Evolutionary conservation across 257 asterid species (phyloP).

Genomic region (Asclepias syriaca): DNA sequence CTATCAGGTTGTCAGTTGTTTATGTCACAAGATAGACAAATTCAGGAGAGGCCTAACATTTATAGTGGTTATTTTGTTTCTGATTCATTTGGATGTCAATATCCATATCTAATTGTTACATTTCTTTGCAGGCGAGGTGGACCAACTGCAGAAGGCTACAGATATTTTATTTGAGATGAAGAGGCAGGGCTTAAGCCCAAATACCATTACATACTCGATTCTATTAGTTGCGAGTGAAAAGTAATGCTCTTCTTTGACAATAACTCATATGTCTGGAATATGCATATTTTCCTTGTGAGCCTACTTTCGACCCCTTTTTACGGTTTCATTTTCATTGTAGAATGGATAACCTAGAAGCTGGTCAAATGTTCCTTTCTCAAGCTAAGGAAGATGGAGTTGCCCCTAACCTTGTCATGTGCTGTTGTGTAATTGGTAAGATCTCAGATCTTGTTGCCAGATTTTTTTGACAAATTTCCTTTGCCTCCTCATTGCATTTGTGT

Average conservation of each 20-base stretch:
- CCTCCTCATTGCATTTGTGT: too few relatives aligned
- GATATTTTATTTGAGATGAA: slow-evolving; percentile 70
- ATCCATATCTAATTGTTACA: background rate
- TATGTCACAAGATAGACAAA: background rate
- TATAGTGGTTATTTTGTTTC: background rate
- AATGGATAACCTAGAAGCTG: slow-evolving; percentile 78
- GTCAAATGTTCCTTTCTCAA: slow-evolving; percentile 71
- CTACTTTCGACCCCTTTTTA: slow-evolving; percentile 10
- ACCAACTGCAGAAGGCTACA: slow-evolving; percentile 68
- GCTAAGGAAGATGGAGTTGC: slow-evolving; percentile 81
- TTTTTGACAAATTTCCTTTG: slow-evolving; percentile 1
- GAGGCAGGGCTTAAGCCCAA: slow-evolving; percentile 60
- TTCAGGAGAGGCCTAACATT: background rate
- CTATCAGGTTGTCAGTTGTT: background rate
- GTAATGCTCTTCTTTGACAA: slow-evolving; percentile 42
- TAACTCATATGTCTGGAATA: background rate
- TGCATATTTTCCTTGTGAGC: slow-evolving; percentile 15
- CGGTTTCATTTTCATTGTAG: slow-evolving; percentile 36
- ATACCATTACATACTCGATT: slow-evolving; percentile 84
- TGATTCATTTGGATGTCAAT: background rate
- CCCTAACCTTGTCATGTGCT: slow-evolving; percentile 85
- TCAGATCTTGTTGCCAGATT: slow-evolving; percentile 11
- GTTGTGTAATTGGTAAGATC: slow-evolving; percentile 78
- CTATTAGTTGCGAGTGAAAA: slow-evolving; percentile 85
- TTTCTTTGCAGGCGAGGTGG: slow-evolving; percentile 63